Percentiles rank a stretch among this genome's conserved stretches.
phyloP scores from a whole-genome alignment of 1,284 basidiomycete genomes.

The Ceratobasidium sp. region DNA sequence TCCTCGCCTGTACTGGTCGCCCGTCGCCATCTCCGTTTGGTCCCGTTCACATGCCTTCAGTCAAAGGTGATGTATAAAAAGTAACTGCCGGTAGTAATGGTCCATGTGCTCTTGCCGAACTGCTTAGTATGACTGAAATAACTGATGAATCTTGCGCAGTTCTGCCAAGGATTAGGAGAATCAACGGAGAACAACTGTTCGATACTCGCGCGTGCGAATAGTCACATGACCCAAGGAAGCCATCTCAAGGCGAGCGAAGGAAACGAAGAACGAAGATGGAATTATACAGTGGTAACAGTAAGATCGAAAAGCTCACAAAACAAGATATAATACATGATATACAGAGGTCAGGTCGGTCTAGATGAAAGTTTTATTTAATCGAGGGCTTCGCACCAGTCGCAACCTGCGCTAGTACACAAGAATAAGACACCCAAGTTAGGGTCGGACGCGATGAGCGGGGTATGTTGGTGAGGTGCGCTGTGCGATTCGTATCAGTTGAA shows the following conservation, averaged over 20 bases:
- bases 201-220: background rate
- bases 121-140: background rate
- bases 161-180: conserved; percentile 37
- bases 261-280: background rate
- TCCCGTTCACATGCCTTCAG: no score
- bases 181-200: no score
- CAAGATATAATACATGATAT: conserved; percentile 4
- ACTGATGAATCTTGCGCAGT: conserved; percentile 13
- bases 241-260: no score
- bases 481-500: background rate
- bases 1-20: no score
- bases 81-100: no score
- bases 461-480: conserved; percentile 30
- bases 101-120: no score
- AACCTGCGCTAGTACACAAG: conserved; percentile 24
- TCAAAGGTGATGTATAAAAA: no score
- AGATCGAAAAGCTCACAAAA: conserved; percentile 29
- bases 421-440: conserved; percentile 37
- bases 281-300: conserved; percentile 14
- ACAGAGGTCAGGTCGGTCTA: background rate
- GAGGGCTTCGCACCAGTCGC: conserved; percentile 41
- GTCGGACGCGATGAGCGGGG: conserved; percentile 34
- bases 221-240: background rate
- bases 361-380: background rate
- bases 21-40: no score